phyloP scores from a whole-genome alignment of 192 early-diverging fungal genomes.

The Coemansia javaensis region DNA sequence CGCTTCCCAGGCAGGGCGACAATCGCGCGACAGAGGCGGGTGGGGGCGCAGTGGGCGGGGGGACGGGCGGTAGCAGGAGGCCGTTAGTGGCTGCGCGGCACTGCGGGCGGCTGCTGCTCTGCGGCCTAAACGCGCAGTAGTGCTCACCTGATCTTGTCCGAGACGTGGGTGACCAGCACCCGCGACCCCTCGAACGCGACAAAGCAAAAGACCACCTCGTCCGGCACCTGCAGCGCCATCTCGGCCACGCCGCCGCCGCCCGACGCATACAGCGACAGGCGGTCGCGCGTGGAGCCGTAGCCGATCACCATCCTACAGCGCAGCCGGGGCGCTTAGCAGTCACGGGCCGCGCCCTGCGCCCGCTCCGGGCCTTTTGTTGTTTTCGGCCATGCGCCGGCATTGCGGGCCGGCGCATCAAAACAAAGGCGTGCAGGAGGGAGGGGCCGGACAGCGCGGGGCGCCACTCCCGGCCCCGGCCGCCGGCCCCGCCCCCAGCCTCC shows the following conservation, averaged over 20 bases:
- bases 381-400: too few relatives aligned
- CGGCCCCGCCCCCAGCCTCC: too few relatives aligned
- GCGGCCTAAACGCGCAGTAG: too few relatives aligned
- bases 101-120: too few relatives aligned
- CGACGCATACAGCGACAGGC: conserved; percentile 29
- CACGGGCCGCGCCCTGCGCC: not conserved
- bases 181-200: conserved; percentile 38
- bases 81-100: conserved; percentile 2
- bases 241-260: conserved; percentile 30
- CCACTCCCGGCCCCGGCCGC: too few relatives aligned
- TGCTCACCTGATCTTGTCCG: conserved; percentile 47
- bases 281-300: conserved; percentile 36
- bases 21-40: not conserved
- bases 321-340: too few relatives aligned
- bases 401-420: too few relatives aligned
- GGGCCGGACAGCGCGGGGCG: too few relatives aligned
- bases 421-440: too few relatives aligned
- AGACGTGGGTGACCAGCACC: conserved; percentile 44
- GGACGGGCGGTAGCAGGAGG: too few relatives aligned
- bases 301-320: conserved; percentile 41
- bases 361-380: not conserved
- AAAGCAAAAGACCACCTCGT: conserved; percentile 37
- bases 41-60: too few relatives aligned
- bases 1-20: not conserved
- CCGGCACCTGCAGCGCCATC: conserved; percentile 35